These are phyloP conservation scores for Vitis riparia DNA, from an alignment of 164 flowering plant species.

Conservation along the genomic window DNA sequence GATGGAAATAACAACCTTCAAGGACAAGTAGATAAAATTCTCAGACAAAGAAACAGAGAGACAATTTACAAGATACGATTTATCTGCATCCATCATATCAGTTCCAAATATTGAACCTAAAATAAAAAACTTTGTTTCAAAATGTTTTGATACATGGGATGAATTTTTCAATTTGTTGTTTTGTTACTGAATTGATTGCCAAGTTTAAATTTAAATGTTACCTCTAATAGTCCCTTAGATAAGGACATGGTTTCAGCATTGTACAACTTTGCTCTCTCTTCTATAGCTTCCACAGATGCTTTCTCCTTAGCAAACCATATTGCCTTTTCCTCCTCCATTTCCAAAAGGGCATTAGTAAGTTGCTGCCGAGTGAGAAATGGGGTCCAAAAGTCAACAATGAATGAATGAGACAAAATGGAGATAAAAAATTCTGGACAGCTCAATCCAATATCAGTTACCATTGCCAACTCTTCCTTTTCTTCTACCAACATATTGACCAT, in stretches of 20 bases:
- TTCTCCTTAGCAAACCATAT: conserved; percentile 82
- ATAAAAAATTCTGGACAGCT: not conserved
- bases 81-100: too few species aligned
- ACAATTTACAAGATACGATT: too few species aligned
- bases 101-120: too few species aligned
- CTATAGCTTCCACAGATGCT: conserved; percentile 57
- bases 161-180: too few species aligned
- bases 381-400: conserved; percentile 1
- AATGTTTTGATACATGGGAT: too few species aligned
- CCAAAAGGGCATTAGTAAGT: conserved; percentile 78
- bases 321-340: conserved; percentile 86
- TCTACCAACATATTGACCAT: conserved; percentile 40
- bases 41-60: too few species aligned
- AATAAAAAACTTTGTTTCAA: too few species aligned
- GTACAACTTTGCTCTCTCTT: conserved; percentile 47
- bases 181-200: not conserved
- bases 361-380: conserved; percentile 45
- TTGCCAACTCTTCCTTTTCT: conserved; percentile 85
- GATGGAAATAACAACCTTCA: not conserved
- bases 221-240: conserved; percentile 58
- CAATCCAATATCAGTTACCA: conserved; percentile 48
- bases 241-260: conserved; percentile 45
- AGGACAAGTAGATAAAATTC: not conserved
- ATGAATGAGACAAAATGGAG: not conserved
- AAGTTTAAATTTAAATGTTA: conserved; percentile 21